Conservation (phyloP, 805 yeast genomes). For the Grigorovia humatica region DNA sequence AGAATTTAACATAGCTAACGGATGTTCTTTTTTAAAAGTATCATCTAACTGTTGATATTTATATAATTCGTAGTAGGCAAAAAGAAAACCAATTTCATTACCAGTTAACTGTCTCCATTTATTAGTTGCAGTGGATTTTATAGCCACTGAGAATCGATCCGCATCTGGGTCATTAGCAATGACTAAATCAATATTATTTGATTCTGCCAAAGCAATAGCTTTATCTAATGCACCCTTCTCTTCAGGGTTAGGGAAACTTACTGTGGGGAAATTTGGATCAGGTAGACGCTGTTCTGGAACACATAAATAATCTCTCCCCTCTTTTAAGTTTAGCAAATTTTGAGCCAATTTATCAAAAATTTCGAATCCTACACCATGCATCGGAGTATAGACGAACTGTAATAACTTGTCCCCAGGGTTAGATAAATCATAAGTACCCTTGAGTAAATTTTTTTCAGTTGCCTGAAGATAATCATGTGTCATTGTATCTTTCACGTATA, state of each 20-base stretch:
- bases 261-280: conserved; percentile 81
- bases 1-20: conserved; percentile 53
- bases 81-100: conserved; percentile 78
- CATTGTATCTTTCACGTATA: conserved; percentile 34
- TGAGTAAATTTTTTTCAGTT: conserved; percentile 10
- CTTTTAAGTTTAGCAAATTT: conserved; percentile 29
- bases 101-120: conserved; percentile 80
- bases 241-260: conserved; percentile 89
- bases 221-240: conserved; percentile 81
- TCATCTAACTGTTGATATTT: conserved; percentile 15
- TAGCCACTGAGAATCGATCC: conserved; percentile 80
- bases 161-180: conserved; percentile 96
- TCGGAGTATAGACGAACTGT: conserved; percentile 74
- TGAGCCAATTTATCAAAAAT: conserved; percentile 34
- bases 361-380: conserved; percentile 88
- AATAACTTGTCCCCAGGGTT: conserved; percentile 15
- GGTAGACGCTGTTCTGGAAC: conserved; percentile 63
- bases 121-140: conserved; percentile 31
- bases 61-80: conserved; percentile 56
- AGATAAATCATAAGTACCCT: not conserved
- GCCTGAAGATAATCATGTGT: conserved; percentile 34
- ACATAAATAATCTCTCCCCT: conserved; percentile 26
- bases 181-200: conserved; percentile 40
- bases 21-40: conserved; percentile 32
- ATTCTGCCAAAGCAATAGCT: conserved; percentile 49